Conservation (phyloP, 805 yeast genomes). For the Saccharomycopsis sp. region DNA sequence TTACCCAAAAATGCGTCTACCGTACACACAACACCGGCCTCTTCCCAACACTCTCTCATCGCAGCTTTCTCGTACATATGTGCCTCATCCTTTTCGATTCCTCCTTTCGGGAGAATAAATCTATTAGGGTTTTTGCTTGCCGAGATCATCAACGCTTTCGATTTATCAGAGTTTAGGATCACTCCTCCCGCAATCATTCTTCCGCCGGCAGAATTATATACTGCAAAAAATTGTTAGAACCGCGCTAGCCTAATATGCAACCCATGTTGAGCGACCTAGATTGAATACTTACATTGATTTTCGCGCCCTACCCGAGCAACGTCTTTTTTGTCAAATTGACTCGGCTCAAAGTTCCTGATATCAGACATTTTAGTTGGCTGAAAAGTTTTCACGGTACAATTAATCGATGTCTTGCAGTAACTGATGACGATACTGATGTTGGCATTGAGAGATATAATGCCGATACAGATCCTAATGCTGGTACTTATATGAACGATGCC, state of each 20-base stretch:
- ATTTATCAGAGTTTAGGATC: slow-evolving; percentile 50
- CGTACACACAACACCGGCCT: slow-evolving; percentile 80
- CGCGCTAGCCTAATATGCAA: not conserved
- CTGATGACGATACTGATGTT: too few species aligned
- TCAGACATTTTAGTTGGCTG: too few species aligned
- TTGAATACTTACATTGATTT: slow-evolving; percentile 45
- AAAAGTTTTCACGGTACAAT: too few species aligned
- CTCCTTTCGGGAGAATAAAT: slow-evolving; percentile 96
- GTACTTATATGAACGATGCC: too few species aligned
- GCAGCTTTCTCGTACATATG: slow-evolving; percentile 46
- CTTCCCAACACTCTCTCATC: slow-evolving; percentile 94
- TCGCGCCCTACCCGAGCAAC: slow-evolving; percentile 50
- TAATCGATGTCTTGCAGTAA: too few species aligned
- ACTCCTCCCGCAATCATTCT: slow-evolving; percentile 92
- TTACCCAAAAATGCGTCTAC: slow-evolving; percentile 52
- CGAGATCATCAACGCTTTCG: slow-evolving; percentile 68
- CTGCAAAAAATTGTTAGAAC: slow-evolving; percentile 27
- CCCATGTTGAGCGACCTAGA: not conserved
- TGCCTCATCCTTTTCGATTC: slow-evolving; percentile 79
- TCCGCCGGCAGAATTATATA: slow-evolving; percentile 43
- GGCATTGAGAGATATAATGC: too few species aligned
- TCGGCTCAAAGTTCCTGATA: too few species aligned
- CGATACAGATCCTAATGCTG: too few species aligned
- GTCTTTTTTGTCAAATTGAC: slow-evolving; percentile 27
- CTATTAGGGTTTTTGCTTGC: slow-evolving; percentile 60